These are phyloP conservation scores for Pascua sp. DNA, from an alignment of 1,284 basidiomycete species.

Conservation along the genomic window DNA sequence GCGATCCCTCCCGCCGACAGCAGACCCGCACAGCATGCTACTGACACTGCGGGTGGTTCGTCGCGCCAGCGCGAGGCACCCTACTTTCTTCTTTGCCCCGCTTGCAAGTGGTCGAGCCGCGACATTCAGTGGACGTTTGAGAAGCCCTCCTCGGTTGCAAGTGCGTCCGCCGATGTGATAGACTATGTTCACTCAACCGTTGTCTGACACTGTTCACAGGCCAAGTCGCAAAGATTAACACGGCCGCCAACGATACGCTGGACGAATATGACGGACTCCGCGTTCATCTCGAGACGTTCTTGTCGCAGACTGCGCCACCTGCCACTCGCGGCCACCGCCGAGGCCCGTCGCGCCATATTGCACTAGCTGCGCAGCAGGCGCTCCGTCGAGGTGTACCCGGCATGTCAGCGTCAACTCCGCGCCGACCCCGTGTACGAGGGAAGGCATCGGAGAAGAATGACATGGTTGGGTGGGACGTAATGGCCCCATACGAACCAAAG, in stretches of 20 bases:
- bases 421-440: conserved; percentile 3
- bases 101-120: conserved; percentile 92
- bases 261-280: conserved; percentile 86
- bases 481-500: conserved; percentile 36
- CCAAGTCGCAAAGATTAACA: conserved; percentile 81
- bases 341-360: conserved; percentile 41
- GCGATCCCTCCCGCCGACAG: conserved; percentile 44
- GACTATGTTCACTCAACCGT: too few species aligned
- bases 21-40: neutral
- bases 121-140: conserved; percentile 89
- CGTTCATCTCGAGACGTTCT: conserved; percentile 87
- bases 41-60: too few species aligned
- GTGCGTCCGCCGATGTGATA: conserved; percentile 47
- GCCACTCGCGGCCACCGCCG: conserved; percentile 8
- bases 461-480: conserved; percentile 35
- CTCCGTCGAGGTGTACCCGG: conserved; percentile 36
- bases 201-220: conserved; percentile 53
- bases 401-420: conserved; percentile 13
- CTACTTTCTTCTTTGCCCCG: conserved; percentile 85
- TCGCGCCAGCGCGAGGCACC: conserved; percentile 63
- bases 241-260: conserved; percentile 70
- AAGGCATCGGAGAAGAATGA: conserved; percentile 1
- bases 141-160: conserved; percentile 88
- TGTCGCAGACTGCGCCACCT: conserved; percentile 31
- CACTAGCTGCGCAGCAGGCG: conserved; percentile 42